Evolutionary conservation across 75 land plant genomes (phyloP).

Genomic region (Pinus tabuliformis): DNA sequence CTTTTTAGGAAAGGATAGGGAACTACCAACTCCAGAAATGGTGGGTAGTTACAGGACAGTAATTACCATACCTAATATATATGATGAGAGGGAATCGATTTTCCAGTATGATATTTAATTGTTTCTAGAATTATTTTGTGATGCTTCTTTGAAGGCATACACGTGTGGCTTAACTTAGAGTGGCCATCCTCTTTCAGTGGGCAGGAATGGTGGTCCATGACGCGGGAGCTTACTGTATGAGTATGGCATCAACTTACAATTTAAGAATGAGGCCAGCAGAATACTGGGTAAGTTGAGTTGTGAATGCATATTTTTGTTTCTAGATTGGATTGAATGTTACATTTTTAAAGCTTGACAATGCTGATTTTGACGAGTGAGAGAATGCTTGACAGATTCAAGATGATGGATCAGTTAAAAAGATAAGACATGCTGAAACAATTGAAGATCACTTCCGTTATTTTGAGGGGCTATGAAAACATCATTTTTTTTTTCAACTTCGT

Average conservation of each 20-base stretch:
- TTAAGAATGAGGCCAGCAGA: slow-evolving; percentile 98
- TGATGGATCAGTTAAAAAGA: slow-evolving; percentile 67
- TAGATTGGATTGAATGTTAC: background rate
- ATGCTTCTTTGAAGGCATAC: background rate
- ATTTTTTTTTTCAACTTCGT: background rate
- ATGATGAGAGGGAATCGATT: background rate
- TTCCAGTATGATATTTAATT: background rate
- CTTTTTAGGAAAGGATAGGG: slow-evolving; percentile 91
- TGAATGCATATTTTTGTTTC: background rate
- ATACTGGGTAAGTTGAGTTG: slow-evolving; percentile 71
- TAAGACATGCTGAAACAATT: slow-evolving; percentile 83
- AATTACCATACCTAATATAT: background rate
- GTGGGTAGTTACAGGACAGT: slow-evolving; percentile 19
- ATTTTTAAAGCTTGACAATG: slow-evolving; percentile 3
- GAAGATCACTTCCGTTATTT: slow-evolving; percentile 87
- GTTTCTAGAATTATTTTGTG: background rate
- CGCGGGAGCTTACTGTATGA: slow-evolving; percentile 99
- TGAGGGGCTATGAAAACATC: slow-evolving; percentile 58
- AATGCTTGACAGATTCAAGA: slow-evolving; percentile 46
- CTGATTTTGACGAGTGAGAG: background rate
- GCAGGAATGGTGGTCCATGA: slow-evolving; percentile 95
- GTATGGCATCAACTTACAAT: slow-evolving; percentile 99
- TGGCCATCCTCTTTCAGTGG: slow-evolving; percentile 46
- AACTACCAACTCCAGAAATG: slow-evolving; percentile 78
- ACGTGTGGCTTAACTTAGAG: background rate